Base-by-base conservation (phyloP, 306 rosid species). In the Gastrolobium villosum region DNA sequence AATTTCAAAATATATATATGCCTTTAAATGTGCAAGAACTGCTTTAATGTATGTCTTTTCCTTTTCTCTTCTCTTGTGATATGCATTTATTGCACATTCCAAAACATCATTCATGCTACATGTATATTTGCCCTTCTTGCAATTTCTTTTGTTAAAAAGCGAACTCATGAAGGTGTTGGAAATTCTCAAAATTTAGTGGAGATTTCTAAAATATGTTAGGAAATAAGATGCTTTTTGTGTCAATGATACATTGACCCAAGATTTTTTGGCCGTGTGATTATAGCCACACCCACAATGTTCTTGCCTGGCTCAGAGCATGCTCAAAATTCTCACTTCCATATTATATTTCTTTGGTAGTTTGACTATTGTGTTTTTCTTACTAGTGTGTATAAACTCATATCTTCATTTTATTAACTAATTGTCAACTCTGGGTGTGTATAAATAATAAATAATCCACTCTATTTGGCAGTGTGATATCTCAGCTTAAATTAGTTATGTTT, bases 1-100 rank as follows among this genome's bases (percentile, higher is more conserved):
- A 32, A 43, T 77, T 77, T 80, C 52, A 55, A 11, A 55, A 49
- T 67, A 50, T 44, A 50, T 44, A 69, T 8, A 53, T 40, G 30
- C 35, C 11, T 59, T 75, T 69, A 57, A 44, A 35, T 36, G 54
- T 62, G 57, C 68, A 55, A 31, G 32, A 34, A 30, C 36, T 78
- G 72, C 76, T 37, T 34, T 13, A 11, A 35, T n/a, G 3, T 13
- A 26, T 69, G 8, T 36, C 70, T 10, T 50, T 70, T 34, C 32
- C 49, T 0, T 32, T 62, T 20, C 30, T 5, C 3, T 50, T 9
- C 2, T 30, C 1, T 5, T 52, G 26, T 20, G 1, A 20, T 20
- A 20, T 20, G 26, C 26, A 20, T 60, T 46, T 49, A 36, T 49
- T 56, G 15, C 54, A 4, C 20, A 30, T 11, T 49, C 32, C 55